Evolutionary conservation across 2,329 filamentous ascomycete species (phyloP), one percentile per base, ranked within the genome.

Genomic region (Aspergillus sergii): DNA sequence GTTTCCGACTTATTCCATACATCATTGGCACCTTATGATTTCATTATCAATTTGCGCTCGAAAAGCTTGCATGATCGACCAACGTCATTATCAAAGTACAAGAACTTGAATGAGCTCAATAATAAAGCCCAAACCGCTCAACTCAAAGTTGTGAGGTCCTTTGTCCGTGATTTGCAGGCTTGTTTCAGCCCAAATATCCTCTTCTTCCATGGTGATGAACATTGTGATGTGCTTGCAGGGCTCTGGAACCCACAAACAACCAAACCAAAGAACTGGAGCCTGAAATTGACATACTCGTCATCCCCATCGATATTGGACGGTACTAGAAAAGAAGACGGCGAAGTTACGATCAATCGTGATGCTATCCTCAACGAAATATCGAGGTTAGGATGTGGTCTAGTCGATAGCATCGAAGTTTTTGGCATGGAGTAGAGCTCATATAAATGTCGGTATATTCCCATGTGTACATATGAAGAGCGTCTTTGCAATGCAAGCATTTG

Each of bases 1-100:
- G 78, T 85, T 1, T 79, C 82, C 36, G 77, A 81, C 1, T 83
- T 98, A 10, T 98, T 98, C 79, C 82, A 85, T n/a, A 84, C 90
- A 3, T 87, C 89, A 0, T 82, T 92, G 7, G 78, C 79, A 11
- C 93, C 97, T 68, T 99, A 94, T 76, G 93, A 98, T 75, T 90
- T 98, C 66, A 80, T 94, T n/a, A 82, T 99, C 60, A 86, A 90
- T 72, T 81, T 98, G 23, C 85, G 87, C 19, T 68, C 83, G 36
- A 88, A 85, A 57, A 74, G 86, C 62, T 78, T 70, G 74, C 57
- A 78, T 50, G 70, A 79, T 80, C 55, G 74, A 76, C 43, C 73
- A 62, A 72, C 78, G 45, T 71, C 61, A n/a, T 73, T 63, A 68
- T 75, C 64, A 66, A 79, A 64, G 34, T 97, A 90, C 83, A 97